Evolutionary conservation across 1,284 basidiomycete genomes (phyloP).

Genomic region (Marasmius sp.): DNA sequence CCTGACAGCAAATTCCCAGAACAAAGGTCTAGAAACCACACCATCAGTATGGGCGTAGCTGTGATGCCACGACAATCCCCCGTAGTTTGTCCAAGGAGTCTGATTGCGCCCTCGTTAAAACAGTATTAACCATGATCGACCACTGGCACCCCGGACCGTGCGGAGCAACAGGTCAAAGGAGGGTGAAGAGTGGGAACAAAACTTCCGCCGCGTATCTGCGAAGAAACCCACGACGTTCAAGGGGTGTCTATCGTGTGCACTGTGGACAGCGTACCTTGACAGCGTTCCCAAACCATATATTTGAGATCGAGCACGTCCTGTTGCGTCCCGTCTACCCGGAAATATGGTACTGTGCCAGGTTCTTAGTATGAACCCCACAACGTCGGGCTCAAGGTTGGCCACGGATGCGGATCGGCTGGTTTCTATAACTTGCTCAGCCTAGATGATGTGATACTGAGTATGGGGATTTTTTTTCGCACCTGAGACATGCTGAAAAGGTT

Average conservation of each 20-base stretch:
- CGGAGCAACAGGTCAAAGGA: not conserved
- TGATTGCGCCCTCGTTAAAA: not conserved
- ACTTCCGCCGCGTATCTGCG: slow-evolving; percentile 9
- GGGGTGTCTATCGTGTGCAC: not conserved
- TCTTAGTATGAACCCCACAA: too few species aligned
- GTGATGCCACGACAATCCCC: slow-evolving; percentile 4
- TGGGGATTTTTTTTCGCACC: too few species aligned
- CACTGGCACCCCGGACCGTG: not conserved
- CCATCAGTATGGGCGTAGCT: too few species aligned
- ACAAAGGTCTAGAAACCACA: too few species aligned
- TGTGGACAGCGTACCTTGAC: not conserved
- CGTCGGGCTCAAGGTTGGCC: too few species aligned
- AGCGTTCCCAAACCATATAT: not conserved
- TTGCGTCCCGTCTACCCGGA: not conserved
- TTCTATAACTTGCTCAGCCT: too few species aligned
- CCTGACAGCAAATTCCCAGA: too few species aligned
- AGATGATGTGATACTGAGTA: too few species aligned
- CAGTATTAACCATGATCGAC: not conserved
- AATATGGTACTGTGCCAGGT: too few species aligned
- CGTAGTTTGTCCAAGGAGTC: slow-evolving; percentile 9
- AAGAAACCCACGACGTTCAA: slow-evolving; percentile 12
- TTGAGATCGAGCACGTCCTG: not conserved
- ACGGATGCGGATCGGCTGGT: too few species aligned
- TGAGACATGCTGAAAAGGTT: too few species aligned
- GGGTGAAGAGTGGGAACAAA: not conserved